Evolutionary conservation across 1,284 basidiomycete genomes (phyloP), one percentile per base, ranked within the genome.

Genomic region (Sporisorium sorghi): DNA sequence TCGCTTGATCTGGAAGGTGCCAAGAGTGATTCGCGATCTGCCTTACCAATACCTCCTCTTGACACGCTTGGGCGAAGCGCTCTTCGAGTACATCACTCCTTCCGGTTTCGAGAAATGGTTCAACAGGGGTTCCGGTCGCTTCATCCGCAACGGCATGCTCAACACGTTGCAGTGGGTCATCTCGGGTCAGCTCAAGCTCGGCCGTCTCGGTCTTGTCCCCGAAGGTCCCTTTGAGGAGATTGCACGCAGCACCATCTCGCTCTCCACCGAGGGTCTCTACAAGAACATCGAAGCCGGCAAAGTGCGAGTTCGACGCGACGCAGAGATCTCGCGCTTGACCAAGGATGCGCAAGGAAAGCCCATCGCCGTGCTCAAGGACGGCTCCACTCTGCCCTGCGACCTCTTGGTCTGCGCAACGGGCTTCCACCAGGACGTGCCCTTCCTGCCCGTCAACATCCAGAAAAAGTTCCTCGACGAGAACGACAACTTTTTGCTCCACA

Each of bases 1-100:
- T 10, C 58, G 78, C 17, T 54, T 81, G 17, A 80, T 80, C 39
- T 80, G 78, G 78, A 81, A 81, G 58, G 42, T 81, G 24, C 79
- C 79, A 3, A 57, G 77, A 30, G 55, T 64, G 55, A 66, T 73
- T 26, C 64, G 65, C 12, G 76, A 76, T 26, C 58, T 81, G 3
- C 71, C 69, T 3, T 81, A 81, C 51, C 78, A 80, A 43, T 81
- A 63, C 47, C 58, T 81, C 14, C 54, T 81, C 15, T 52, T 81
- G 11, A 80, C 78, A 2, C 40, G 79, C 8, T 24, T 80, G 5
- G 79, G 79, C 2, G 79, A 81, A 49, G 56, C 63, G 3, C 55
- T 81, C 5, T 81, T 81, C 56, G 65, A 73, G 21, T 81, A 81
- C 57, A 76, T 81, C 40, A 58, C 70, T 0, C 78, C 78, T 1